Percentiles rank a stretch among this genome's conserved stretches.
Conservation (phyloP, 208 protist genomes). For the Leishmania turanica region DNA sequence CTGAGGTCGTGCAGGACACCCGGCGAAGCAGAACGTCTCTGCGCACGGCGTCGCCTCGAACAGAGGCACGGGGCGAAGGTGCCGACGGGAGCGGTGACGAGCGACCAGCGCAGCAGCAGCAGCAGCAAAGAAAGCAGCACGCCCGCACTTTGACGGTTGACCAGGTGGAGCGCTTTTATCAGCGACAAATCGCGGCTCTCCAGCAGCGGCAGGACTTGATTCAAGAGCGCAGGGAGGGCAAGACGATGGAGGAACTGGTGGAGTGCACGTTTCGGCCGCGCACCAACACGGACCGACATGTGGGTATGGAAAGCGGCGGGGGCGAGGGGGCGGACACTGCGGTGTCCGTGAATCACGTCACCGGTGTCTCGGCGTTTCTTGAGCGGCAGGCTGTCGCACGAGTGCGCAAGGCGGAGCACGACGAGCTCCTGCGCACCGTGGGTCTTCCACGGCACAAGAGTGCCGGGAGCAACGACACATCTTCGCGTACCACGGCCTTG, state of each 20-base stretch:
- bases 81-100: background rate
- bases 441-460: constrained; percentile 25
- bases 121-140: background rate
- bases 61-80: background rate
- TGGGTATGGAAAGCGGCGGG: background rate
- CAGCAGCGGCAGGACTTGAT: constrained; percentile 26
- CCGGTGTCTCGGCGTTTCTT: constrained; percentile 60
- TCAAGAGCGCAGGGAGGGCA: constrained; percentile 26
- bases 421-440: constrained; percentile 44
- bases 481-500: constrained; percentile 8
- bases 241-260: constrained; percentile 55
- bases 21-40: background rate
- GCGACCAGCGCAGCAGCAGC: background rate
- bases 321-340: background rate
- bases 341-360: constrained; percentile 35
- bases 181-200: constrained; percentile 47
- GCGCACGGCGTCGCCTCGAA: background rate
- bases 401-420: constrained; percentile 47
- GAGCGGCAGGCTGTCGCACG: constrained; percentile 60
- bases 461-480: background rate
- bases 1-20: background rate
- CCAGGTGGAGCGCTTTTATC: constrained; percentile 58
- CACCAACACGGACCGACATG: constrained; percentile 40
- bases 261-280: constrained; percentile 83
- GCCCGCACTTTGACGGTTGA: constrained; percentile 14